phyloP scores from a whole-genome alignment of 2,329 filamentous ascomycete species.

The Dactylellina cionopaga region DNA sequence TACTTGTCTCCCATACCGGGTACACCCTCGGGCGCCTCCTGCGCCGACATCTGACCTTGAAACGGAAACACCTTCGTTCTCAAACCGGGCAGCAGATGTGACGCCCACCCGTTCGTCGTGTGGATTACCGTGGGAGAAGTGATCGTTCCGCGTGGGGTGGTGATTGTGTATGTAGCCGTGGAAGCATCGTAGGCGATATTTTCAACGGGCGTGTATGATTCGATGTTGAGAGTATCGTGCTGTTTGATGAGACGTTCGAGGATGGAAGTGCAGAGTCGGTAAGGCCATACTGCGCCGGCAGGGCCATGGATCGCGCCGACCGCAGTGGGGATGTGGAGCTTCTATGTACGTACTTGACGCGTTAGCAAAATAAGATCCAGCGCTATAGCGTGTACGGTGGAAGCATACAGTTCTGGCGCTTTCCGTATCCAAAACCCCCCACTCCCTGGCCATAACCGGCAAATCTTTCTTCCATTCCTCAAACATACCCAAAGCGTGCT shows the following conservation, averaged over 20 bases:
- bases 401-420: conserved; percentile 58
- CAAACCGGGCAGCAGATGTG: conserved; percentile 66
- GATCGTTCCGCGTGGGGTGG: conserved; percentile 64
- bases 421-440: conserved; percentile 59
- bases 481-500: conserved; percentile 58
- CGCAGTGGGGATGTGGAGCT: conserved; percentile 53
- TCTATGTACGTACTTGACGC: conserved; percentile 17
- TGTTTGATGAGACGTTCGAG: conserved; percentile 62
- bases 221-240: conserved; percentile 55
- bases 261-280: conserved; percentile 64
- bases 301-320: conserved; percentile 56
- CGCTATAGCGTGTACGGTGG: conserved; percentile 1
- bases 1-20: conserved; percentile 56
- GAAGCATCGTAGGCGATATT: conserved; percentile 62
- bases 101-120: conserved; percentile 68
- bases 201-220: conserved; percentile 58
- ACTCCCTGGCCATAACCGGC: conserved; percentile 61
- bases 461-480: conserved; percentile 60
- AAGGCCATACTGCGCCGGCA: conserved; percentile 67
- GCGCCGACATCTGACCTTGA: conserved; percentile 66
- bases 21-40: conserved; percentile 61
- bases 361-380: background rate
- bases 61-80: conserved; percentile 63
- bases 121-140: conserved; percentile 67
- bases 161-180: conserved; percentile 62